Base-by-base conservation (phyloP, 345 rosid genomes). In the Camelina hispida region DNA sequence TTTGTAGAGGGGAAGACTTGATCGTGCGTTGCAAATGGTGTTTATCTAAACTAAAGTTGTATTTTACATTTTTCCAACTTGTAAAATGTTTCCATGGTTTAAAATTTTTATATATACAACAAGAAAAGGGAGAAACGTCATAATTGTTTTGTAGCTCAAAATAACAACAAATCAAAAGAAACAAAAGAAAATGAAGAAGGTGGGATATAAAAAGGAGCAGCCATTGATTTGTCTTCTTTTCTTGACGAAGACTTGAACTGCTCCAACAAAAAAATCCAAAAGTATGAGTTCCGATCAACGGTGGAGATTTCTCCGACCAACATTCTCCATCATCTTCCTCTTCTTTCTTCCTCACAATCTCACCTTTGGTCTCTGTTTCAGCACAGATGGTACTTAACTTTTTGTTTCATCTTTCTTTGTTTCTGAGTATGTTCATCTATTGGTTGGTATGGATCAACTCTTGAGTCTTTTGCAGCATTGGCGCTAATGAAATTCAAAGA, bases 401-500 rank as follows among this genome's bases (percentile, higher is more conserved):
- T 46, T 65, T 62, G 22, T 56, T 35, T 47, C 67, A 16, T 13
- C 30, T 57, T 47, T 56, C 22, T 57, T 37, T 55, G 7, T 4
- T 38, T 70, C 20, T 38, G 11, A 44, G 5, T 20, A 44, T 23
- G 6, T 71, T 38, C 38, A 40, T 54, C n/a, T 23, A 2, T 16
- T 76, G 56, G 54, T 47, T 14, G 47, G 22, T 44, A 43, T 44
- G 18, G n/a, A 59, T 44, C 13, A 62, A 62, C 15, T 23, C 34
- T 60, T 34, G 47, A 25, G 66, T 54, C 17, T 78, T 65, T 54
- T 71, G 81, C 71, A 91, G 98, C 95, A 34, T 57, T 83, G 79
- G 87, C 89, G 9, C 63, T 91, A 62, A 67, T 86, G 87, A 87
- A 84, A 68, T 85, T 91, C 66, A 78, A 84, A 43, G 87, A 86